Evolutionary conservation across 2,329 filamentous ascomycete species (phyloP).

Genomic region (Phialophora expanda): DNA sequence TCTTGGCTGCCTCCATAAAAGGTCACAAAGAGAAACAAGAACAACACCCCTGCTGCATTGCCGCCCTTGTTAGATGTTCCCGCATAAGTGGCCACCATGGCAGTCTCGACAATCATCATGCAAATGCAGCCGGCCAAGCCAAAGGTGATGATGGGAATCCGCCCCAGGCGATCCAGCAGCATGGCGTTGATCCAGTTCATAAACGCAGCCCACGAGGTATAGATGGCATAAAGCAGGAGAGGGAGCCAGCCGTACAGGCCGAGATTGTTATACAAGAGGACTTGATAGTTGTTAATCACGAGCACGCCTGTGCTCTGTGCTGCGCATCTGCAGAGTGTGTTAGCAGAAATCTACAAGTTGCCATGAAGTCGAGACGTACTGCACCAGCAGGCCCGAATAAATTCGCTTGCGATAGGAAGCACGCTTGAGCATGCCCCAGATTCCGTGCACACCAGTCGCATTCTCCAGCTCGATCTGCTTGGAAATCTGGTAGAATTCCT

Average conservation of each 20-base stretch:
- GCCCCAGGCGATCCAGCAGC: slow-evolving; percentile 47
- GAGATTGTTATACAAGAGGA: slow-evolving; percentile 47
- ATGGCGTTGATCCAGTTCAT: slow-evolving; percentile 50
- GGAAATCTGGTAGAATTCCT: slow-evolving; percentile 53
- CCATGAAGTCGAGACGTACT: slow-evolving; percentile 39
- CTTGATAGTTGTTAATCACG: slow-evolving; percentile 49
- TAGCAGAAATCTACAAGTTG: slow-evolving; percentile 44
- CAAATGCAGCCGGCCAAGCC: slow-evolving; percentile 48
- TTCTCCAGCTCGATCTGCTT: slow-evolving; percentile 51
- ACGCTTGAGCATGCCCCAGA: slow-evolving; percentile 51
- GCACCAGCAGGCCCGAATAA: slow-evolving; percentile 17
- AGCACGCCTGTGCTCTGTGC: slow-evolving; percentile 38
- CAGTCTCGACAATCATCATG: slow-evolving; percentile 47
- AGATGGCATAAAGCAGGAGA: slow-evolving; percentile 51
- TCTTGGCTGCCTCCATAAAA: slow-evolving; percentile 53
- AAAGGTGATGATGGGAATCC: slow-evolving; percentile 50
- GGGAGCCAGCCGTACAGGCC: slow-evolving; percentile 48
- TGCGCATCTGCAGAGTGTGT: slow-evolving; percentile 43
- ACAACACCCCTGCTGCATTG: slow-evolving; percentile 47
- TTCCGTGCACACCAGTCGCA: slow-evolving; percentile 40
- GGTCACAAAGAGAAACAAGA: slow-evolving; percentile 48
- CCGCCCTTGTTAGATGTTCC: slow-evolving; percentile 44
- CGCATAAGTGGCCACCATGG: slow-evolving; percentile 45
- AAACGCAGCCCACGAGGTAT: slow-evolving; percentile 48
- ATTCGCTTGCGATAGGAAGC: slow-evolving; percentile 47